Conservation (phyloP, 1,284 basidiomycete genomes). For the Cryptococcus maquisensis region DNA sequence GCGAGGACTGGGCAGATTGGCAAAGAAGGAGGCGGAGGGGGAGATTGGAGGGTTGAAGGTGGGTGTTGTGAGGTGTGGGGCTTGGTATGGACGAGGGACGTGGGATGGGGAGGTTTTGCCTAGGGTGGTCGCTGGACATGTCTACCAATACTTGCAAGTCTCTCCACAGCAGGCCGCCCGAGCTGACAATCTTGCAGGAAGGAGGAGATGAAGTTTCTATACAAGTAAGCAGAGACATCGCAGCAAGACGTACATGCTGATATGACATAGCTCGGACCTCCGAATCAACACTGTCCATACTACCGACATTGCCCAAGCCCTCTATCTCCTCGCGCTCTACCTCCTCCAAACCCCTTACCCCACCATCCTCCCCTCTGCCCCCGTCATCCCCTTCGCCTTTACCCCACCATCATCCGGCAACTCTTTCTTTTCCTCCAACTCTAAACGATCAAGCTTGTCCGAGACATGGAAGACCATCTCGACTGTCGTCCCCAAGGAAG, state of each 20-base stretch:
- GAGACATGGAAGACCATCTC: conserved; percentile 38
- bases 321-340: conserved; percentile 59
- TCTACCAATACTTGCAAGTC: conserved; percentile 66
- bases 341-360: conserved; percentile 26
- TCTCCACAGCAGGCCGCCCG: neutral
- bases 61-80: conserved; percentile 58
- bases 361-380: conserved; percentile 52
- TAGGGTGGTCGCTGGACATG: conserved; percentile 67
- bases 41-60: conserved; percentile 59
- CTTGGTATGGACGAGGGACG: conserved; percentile 38
- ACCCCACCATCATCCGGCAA: conserved; percentile 15
- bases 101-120: conserved; percentile 56
- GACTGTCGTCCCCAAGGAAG: conserved; percentile 54
- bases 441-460: conserved; percentile 20
- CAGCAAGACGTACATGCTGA: neutral
- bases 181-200: conserved; percentile 44
- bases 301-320: conserved; percentile 67
- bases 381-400: conserved; percentile 58
- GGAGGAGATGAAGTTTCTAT: conserved; percentile 82
- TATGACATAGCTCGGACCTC: conserved; percentile 58
- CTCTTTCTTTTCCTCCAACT: conserved; percentile 4
- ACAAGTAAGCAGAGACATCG: conserved; percentile 39
- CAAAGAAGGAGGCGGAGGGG: conserved; percentile 51
- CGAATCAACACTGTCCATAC: conserved; percentile 74
- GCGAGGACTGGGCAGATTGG: conserved; percentile 67